A percentile compares a stretch with the other conserved stretches of the same genome.
These are phyloP conservation scores for Bretziella fagacearum DNA, from an alignment of 2,329 filamentous ascomycete species.

Conservation along the genomic window DNA sequence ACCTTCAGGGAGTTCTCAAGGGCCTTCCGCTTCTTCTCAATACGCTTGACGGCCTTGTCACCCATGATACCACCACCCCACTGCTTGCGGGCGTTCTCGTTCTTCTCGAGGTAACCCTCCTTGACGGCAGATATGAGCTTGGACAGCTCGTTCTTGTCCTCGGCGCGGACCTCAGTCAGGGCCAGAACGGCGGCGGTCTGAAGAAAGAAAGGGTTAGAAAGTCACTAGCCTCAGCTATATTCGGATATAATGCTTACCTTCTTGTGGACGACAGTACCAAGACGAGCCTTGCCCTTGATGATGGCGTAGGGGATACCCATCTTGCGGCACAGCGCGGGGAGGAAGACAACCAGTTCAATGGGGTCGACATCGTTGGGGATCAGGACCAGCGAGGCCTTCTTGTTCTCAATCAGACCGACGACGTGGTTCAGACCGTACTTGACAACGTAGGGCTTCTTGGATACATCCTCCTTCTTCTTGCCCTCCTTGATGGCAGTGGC, in stretches of 20 bases:
- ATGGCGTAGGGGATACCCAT: constrained; percentile 99
- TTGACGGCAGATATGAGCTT: constrained; percentile 95
- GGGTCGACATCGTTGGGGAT: constrained; percentile 99
- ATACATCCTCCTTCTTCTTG: constrained; percentile 99
- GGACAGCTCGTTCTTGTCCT: constrained; percentile 96
- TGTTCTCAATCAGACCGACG: constrained; percentile 93
- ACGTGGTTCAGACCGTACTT: constrained; percentile 99
- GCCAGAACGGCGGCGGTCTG: constrained; percentile 92
- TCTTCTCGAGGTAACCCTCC: constrained; percentile 94
- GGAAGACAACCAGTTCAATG: constrained; percentile 98
- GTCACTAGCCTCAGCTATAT: background rate
- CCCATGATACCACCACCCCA: constrained; percentile 99
- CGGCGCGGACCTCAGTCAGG: constrained; percentile 86
- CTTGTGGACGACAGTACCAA: constrained; percentile 98
- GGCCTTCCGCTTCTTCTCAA: constrained; percentile 83
- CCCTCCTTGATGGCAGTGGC: constrained; percentile 94
- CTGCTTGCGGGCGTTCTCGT: constrained; percentile 75
- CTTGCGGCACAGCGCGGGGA: constrained; percentile 98
- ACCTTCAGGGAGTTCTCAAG: constrained; percentile 94
- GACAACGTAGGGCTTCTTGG: constrained; percentile 98
- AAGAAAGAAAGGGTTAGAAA: constrained; percentile 19
- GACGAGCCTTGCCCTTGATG: constrained; percentile 98
- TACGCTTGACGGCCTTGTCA: constrained; percentile 69
- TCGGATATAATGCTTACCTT: constrained; percentile 43
- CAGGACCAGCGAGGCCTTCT: constrained; percentile 96